phyloP scores from a whole-genome alignment of 331 rosid species.

The Arachis monticola region DNA sequence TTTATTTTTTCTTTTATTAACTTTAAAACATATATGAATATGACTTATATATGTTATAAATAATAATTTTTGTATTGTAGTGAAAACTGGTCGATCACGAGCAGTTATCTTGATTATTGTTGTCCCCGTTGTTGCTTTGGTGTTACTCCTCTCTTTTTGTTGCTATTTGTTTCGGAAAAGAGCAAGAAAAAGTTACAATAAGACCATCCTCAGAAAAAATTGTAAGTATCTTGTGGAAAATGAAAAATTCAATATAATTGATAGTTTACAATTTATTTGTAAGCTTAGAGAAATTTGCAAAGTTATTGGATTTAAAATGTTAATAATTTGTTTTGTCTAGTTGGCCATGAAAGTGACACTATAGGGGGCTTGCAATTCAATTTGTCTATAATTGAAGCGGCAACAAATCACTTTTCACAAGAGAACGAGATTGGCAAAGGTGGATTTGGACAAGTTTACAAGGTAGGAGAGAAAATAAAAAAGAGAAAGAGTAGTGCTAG shows the following conservation, averaged over 20 bases:
- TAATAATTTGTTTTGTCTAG: slow-evolving; percentile 13
- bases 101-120: neutral
- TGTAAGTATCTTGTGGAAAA: neutral
- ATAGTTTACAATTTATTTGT: neutral
- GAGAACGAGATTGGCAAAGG: slow-evolving; percentile 52
- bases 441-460: slow-evolving; percentile 40
- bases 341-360: slow-evolving; percentile 27
- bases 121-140: neutral
- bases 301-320: neutral
- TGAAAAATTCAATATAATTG: neutral
- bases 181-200: neutral
- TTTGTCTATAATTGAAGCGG: slow-evolving; percentile 35
- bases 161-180: neutral
- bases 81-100: neutral
- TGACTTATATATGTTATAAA: neutral
- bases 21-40: no score
- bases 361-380: slow-evolving; percentile 39
- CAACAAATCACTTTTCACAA: slow-evolving; percentile 50
- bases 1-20: no score
- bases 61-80: neutral
- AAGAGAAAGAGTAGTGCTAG: neutral
- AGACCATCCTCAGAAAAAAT: neutral
- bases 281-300: neutral
- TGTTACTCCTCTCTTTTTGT: neutral
- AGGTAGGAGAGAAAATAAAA: slow-evolving; percentile 28